Evolutionary conservation across 2,329 filamentous ascomycete species (phyloP).

Genomic region (Exophiala phaeomuriformis): DNA sequence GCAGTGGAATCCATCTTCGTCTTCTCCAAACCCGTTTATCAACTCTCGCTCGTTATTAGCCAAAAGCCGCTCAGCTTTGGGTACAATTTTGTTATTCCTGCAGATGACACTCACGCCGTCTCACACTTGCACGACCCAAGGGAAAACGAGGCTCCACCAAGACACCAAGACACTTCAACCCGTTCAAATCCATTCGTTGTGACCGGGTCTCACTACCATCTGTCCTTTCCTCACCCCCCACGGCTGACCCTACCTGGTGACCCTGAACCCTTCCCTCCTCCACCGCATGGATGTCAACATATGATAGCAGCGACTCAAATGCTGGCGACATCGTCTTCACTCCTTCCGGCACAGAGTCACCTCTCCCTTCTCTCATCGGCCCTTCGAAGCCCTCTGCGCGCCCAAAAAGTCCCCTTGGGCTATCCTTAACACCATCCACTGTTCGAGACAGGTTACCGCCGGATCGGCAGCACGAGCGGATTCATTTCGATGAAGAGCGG

Average conservation of each 20-base stretch:
- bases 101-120: neutral
- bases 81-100: neutral
- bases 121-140: neutral
- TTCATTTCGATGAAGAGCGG: constrained; percentile 16
- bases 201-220: neutral
- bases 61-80: neutral
- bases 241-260: constrained; percentile 1
- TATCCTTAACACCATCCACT: constrained; percentile 23
- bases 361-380: constrained; percentile 10
- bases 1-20: neutral
- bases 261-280: neutral
- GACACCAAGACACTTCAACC: neutral
- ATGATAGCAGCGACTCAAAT: constrained; percentile 24
- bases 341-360: constrained; percentile 24
- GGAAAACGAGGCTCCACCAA: neutral
- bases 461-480: constrained; percentile 7
- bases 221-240: neutral
- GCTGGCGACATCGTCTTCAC: constrained; percentile 26
- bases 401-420: constrained; percentile 19
- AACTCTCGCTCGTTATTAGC: neutral
- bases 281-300: constrained; percentile 31
- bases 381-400: constrained; percentile 11
- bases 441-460: constrained; percentile 26
- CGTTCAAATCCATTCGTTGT: neutral
- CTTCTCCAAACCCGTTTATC: neutral